Conservation (phyloP, 2,329 filamentous ascomycete genomes). For the Fusarium sp. region DNA sequence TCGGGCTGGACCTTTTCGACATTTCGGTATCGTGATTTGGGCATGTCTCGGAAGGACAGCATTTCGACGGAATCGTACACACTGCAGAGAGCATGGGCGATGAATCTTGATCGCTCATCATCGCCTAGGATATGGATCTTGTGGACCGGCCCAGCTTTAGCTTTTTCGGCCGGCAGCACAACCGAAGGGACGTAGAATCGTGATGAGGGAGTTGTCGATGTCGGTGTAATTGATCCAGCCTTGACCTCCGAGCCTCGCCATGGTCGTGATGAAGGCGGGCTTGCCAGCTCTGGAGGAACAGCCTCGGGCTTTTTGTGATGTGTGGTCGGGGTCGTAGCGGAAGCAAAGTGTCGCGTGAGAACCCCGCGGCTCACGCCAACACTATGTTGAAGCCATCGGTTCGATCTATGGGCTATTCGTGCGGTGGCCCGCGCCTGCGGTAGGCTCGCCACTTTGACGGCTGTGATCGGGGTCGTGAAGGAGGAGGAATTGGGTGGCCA, state of each 20-base stretch:
- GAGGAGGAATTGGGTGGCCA: constrained; percentile 19
- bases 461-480: constrained; percentile 12
- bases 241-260: constrained; percentile 30
- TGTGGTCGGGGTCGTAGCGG: constrained; percentile 41
- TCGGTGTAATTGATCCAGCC: constrained; percentile 24
- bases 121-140: constrained; percentile 58
- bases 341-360: constrained; percentile 49
- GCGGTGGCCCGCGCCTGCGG: constrained; percentile 59
- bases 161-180: constrained; percentile 49
- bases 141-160: constrained; percentile 50
- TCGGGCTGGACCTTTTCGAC: constrained; percentile 42
- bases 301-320: constrained; percentile 40
- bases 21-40: constrained; percentile 48
- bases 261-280: constrained; percentile 30
- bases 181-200: constrained; percentile 53
- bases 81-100: constrained; percentile 56
- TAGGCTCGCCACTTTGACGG: constrained; percentile 51
- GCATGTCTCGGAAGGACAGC: constrained; percentile 45
- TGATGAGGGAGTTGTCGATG: constrained; percentile 30
- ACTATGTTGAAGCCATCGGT: constrained; percentile 58
- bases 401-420: constrained; percentile 53
- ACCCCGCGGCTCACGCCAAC: constrained; percentile 53
- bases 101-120: constrained; percentile 56
- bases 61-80: constrained; percentile 57
- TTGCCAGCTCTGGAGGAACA: constrained; percentile 37